These are phyloP conservation scores for Pichia occidentalis DNA, from an alignment of 805 yeast species.

Conservation along the genomic window DNA sequence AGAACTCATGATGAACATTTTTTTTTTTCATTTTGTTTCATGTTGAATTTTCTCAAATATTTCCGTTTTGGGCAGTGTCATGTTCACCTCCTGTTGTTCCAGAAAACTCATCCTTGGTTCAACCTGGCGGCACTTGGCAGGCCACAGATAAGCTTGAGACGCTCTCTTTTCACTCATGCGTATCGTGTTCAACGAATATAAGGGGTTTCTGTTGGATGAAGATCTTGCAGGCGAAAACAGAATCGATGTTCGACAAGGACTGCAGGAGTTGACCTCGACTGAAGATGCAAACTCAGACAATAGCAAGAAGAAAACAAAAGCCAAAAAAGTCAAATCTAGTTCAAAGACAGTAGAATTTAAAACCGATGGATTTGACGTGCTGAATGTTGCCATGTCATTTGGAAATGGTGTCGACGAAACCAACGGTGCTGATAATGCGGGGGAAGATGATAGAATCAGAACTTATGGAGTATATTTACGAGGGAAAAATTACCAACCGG, in stretches of 20 bases:
- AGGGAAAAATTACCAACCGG: not conserved
- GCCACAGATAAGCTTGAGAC: too few relatives aligned
- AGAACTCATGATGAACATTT: too few relatives aligned
- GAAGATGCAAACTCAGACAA: too few relatives aligned
- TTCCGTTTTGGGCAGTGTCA: too few relatives aligned
- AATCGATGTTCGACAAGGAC: slow-evolving; percentile 1
- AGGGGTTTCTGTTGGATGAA: slow-evolving; percentile 4
- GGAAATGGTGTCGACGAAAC: not conserved
- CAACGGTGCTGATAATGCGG: not conserved
- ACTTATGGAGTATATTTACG: not conserved
- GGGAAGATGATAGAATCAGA: not conserved
- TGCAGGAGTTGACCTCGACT: not conserved
- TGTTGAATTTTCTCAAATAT: too few relatives aligned
- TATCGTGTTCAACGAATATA: slow-evolving; percentile 5
- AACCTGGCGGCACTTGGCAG: too few relatives aligned
- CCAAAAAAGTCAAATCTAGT: not conserved
- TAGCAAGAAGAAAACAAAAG: not conserved
- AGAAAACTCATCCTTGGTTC: too few relatives aligned
- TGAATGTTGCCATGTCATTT: slow-evolving; percentile 7
- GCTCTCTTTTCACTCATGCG: too few relatives aligned
- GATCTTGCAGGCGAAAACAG: not conserved
- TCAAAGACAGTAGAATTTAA: not conserved
- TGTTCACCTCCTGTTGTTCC: too few relatives aligned
- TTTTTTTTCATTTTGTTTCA: too few relatives aligned
- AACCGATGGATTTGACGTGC: slow-evolving; percentile 13